These are phyloP conservation scores for Prosopis cineraria DNA, from an alignment of 306 rosid species.

Conservation along the genomic window DNA sequence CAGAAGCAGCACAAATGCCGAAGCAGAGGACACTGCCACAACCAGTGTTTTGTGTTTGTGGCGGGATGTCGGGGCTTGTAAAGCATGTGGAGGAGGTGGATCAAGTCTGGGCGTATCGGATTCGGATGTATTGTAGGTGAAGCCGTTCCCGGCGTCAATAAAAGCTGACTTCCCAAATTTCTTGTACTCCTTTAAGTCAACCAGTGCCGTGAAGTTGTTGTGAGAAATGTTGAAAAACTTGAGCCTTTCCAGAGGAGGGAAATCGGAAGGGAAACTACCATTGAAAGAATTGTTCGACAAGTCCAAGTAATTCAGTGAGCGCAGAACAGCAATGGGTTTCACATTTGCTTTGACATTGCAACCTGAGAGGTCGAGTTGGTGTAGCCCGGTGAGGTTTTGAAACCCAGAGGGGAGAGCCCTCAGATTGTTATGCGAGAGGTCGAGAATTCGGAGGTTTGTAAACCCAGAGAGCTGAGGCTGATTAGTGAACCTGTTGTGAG, in stretches of 20 bases:
- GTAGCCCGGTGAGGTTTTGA: slow-evolving; percentile 47
- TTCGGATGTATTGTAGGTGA: slow-evolving; percentile 32
- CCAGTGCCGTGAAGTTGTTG: slow-evolving; percentile 56
- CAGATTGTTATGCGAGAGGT: slow-evolving; percentile 65
- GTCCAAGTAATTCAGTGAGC: slow-evolving; percentile 57
- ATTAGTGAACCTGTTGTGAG: slow-evolving; percentile 78
- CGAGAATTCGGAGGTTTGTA: slow-evolving; percentile 50
- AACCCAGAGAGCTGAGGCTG: slow-evolving; percentile 56
- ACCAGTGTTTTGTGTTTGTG: slow-evolving; percentile 31
- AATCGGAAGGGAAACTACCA: slow-evolving; percentile 82
- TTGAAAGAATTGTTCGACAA: slow-evolving; percentile 64
- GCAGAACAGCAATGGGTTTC: slow-evolving; percentile 61
- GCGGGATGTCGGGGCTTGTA: slow-evolving; percentile 24
- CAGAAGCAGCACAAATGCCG: slow-evolving; percentile 34
- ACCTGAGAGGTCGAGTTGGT: slow-evolving; percentile 60
- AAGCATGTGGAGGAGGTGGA: background rate
- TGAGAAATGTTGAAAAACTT: slow-evolving; percentile 66
- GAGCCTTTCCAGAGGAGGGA: slow-evolving; percentile 60
- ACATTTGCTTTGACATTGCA: slow-evolving; percentile 61
- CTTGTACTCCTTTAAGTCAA: slow-evolving; percentile 22
- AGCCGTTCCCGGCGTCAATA: slow-evolving; percentile 55
- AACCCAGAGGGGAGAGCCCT: slow-evolving; percentile 60
- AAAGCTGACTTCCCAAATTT: slow-evolving; percentile 68
- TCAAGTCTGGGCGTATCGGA: slow-evolving; percentile 33
- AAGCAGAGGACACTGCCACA: slow-evolving; percentile 37